A percentile compares a stretch with the other conserved stretches of the same genome.
phyloP scores from a whole-genome alignment of 2,329 filamentous ascomycete species.

The Cladosporium sp. region DNA sequence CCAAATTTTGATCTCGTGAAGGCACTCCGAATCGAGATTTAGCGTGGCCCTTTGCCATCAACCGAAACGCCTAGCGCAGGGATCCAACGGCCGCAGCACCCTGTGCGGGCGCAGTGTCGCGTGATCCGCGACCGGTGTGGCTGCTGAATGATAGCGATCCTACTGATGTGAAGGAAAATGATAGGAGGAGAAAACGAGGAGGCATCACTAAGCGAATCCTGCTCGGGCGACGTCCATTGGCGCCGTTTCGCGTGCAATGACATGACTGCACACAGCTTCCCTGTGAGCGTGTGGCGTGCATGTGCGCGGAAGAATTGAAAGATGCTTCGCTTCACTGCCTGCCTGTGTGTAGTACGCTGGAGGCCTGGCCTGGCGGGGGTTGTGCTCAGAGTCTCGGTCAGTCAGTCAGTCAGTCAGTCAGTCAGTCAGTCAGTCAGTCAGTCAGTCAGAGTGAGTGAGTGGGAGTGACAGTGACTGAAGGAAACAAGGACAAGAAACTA shows the following conservation, averaged over 20 bases:
- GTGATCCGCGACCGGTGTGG: neutral
- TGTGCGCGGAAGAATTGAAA: neutral
- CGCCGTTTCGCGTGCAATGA: neutral
- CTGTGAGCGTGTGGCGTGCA: slow-evolving; percentile 3
- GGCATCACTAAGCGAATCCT: slow-evolving; percentile 3
- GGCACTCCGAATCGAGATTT: neutral
- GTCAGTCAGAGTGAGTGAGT: neutral
- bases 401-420: neutral
- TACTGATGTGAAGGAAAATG: neutral
- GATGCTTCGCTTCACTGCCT: neutral
- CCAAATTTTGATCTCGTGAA: slow-evolving; percentile 1
- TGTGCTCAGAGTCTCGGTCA: neutral
- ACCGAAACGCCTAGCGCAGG: slow-evolving; percentile 8
- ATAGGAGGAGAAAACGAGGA: slow-evolving; percentile 3
- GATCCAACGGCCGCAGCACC: slow-evolving; percentile 10
- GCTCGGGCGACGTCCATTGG: slow-evolving; percentile 2
- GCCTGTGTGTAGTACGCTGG: neutral
- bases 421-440: neutral
- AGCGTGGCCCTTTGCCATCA: neutral
- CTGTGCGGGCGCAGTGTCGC: slow-evolving; percentile 1
- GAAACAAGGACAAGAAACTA: neutral
- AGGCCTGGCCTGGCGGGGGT: neutral
- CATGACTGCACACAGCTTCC: neutral
- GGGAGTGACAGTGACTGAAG: neutral
- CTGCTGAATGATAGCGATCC: slow-evolving; percentile 1